These are phyloP conservation scores for Periconia macrospinosa DNA, from an alignment of 2,329 filamentous ascomycete species.

Conservation along the genomic window DNA sequence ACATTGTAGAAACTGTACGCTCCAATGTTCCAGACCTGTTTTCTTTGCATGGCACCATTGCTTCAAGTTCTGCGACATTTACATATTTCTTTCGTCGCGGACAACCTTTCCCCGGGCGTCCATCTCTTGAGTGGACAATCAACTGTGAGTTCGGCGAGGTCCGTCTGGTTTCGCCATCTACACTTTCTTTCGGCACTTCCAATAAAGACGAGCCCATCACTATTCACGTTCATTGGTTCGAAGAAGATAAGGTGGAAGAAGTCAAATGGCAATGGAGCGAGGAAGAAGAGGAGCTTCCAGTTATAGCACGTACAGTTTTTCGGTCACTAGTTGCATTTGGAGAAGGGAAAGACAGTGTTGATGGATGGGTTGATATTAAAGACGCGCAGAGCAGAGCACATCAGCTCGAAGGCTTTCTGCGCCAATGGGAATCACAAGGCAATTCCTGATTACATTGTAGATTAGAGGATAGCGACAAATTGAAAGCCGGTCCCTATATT, in stretches of 20 bases:
- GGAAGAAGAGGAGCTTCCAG: constrained; percentile 31
- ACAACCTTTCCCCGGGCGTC: constrained; percentile 52
- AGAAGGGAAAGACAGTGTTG: constrained; percentile 17
- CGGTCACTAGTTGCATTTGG: constrained; percentile 23
- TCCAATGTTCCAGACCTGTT: constrained; percentile 52
- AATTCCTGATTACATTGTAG: no score
- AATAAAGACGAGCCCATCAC: constrained; percentile 39
- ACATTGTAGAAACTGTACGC: constrained; percentile 27
- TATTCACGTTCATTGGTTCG: constrained; percentile 56
- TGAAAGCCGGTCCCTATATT: no score
- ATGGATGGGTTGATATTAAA: constrained; percentile 30
- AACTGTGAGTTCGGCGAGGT: constrained; percentile 47
- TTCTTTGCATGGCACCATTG: constrained; percentile 36
- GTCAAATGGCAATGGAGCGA: constrained; percentile 49
- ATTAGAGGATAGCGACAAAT: no score
- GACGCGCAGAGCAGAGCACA: constrained; percentile 24
- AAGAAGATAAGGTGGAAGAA: constrained; percentile 49
- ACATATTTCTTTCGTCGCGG: constrained; percentile 53
- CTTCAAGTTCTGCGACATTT: constrained; percentile 44
- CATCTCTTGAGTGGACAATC: constrained; percentile 54
- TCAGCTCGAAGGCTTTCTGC: constrained; percentile 17
- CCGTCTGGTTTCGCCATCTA: constrained; percentile 28
- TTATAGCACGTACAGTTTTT: constrained; percentile 20
- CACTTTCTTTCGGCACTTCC: constrained; percentile 16
- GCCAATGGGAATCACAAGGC: constrained; percentile 1